phyloP scores from a whole-genome alignment of 805 yeast species.

The Candida xiaguanensis region DNA sequence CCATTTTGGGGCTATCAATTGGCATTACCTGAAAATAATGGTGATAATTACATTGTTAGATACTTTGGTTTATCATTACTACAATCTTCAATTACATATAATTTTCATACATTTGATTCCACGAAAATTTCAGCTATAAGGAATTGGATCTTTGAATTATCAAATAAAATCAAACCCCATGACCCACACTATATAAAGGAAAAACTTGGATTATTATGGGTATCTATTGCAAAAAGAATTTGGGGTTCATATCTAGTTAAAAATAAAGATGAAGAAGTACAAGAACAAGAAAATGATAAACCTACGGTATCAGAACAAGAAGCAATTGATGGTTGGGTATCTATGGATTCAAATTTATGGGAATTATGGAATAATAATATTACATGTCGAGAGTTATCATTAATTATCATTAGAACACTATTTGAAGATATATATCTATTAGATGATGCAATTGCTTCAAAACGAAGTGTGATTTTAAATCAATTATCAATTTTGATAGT shows the following conservation, averaged over 20 bases:
- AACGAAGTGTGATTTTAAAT: conserved; percentile 69
- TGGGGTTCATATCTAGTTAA: conserved; percentile 78
- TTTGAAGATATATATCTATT: conserved; percentile 91
- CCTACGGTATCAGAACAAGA: conserved; percentile 39
- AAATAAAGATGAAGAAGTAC: conserved; percentile 10
- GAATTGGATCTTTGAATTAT: conserved; percentile 80
- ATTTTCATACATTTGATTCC: conserved; percentile 52
- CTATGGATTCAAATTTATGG: conserved; percentile 78
- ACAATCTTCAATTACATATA: conserved; percentile 62
- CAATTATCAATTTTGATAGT: conserved; percentile 83
- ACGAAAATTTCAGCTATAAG: conserved; percentile 66
- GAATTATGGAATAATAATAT: conserved; percentile 67
- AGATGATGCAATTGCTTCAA: conserved; percentile 88
- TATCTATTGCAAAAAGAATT: conserved; percentile 78
- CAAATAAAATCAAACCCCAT: conserved; percentile 49
- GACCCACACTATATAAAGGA: conserved; percentile 92
- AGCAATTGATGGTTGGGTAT: conserved; percentile 68
- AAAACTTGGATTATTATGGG: conserved; percentile 89
- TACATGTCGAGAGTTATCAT: conserved; percentile 68
- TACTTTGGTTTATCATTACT: conserved; percentile 86
- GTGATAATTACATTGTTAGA: conserved; percentile 65
- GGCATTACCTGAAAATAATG: conserved; percentile 58
- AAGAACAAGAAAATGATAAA: background rate
- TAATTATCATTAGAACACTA: conserved; percentile 76
- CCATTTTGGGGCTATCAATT: conserved; percentile 92